phyloP scores from a whole-genome alignment of 2,329 filamentous ascomycete genomes.

The Raffaelea arxii region DNA sequence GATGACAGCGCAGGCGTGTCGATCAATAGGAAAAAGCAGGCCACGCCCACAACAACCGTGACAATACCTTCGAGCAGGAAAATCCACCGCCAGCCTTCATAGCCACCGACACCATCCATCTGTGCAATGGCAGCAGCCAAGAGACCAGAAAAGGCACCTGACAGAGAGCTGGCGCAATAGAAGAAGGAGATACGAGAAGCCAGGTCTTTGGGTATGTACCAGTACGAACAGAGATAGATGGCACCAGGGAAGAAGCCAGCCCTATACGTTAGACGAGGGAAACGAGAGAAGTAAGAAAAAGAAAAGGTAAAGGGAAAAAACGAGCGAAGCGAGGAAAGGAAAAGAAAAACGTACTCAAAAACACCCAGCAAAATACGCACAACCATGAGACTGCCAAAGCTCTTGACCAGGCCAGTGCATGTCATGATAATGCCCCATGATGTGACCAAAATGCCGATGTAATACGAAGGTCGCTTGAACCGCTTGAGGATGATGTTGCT shows the following conservation, averaged over 20 bases:
- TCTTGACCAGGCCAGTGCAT: constrained; percentile 24
- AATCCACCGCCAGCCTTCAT: constrained; percentile 23
- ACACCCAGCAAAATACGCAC: constrained; percentile 22
- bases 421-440: neutral
- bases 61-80: constrained; percentile 36
- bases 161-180: constrained; percentile 3
- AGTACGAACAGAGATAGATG: constrained; percentile 18
- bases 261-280: neutral
- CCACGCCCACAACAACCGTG: constrained; percentile 16
- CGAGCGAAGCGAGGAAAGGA: too few relatives aligned
- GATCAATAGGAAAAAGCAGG: neutral
- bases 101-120: constrained; percentile 4
- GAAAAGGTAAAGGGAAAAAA: too few relatives aligned
- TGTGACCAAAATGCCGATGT: constrained; percentile 1
- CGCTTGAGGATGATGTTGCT: neutral
- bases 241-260: constrained; percentile 22
- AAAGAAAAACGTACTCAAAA: constrained; percentile 13
- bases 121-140: constrained; percentile 6
- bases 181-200: constrained; percentile 8
- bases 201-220: constrained; percentile 21
- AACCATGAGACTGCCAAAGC: constrained; percentile 18
- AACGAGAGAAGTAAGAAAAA: too few relatives aligned
- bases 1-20: neutral
- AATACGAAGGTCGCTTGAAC: neutral
- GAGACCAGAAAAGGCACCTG: constrained; percentile 7